phyloP scores from a whole-genome alignment of 495 filamentous ascomycete species.

The Talaromyces liani region DNA sequence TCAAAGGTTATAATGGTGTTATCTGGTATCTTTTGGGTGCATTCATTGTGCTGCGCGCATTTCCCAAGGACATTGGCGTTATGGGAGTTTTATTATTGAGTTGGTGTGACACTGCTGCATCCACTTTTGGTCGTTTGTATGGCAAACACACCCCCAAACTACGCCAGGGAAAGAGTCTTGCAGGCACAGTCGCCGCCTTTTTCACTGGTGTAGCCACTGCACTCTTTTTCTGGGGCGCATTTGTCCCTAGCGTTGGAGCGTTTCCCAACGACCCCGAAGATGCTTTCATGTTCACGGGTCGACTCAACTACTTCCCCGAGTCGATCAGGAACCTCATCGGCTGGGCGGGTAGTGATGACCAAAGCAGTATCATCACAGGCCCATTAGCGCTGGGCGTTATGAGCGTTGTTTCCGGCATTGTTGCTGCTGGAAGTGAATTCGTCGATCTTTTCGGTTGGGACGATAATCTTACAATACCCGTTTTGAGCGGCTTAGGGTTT shows the following conservation, averaged over 20 bases:
- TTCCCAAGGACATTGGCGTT: slow-evolving; percentile 90
- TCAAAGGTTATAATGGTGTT: slow-evolving; percentile 86
- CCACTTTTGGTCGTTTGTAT: slow-evolving; percentile 82
- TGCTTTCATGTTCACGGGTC: slow-evolving; percentile 76
- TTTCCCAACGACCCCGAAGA: slow-evolving; percentile 58
- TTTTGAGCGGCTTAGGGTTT: slow-evolving; percentile 81
- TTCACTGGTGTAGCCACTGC: slow-evolving; percentile 74
- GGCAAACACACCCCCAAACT: slow-evolving; percentile 82
- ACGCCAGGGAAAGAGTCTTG: slow-evolving; percentile 81
- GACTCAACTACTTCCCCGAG: slow-evolving; percentile 53
- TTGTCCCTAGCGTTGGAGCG: slow-evolving; percentile 61
- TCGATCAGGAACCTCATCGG: slow-evolving; percentile 41
- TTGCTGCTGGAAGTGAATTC: slow-evolving; percentile 83
- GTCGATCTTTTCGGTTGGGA: slow-evolving; percentile 89
- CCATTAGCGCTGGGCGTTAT: slow-evolving; percentile 71
- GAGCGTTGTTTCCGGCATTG: slow-evolving; percentile 79
- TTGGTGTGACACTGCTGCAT: slow-evolving; percentile 97
- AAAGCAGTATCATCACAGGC: slow-evolving; percentile 50
- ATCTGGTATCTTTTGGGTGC: slow-evolving; percentile 93
- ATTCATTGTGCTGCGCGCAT: slow-evolving; percentile 76
- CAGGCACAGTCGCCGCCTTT: slow-evolving; percentile 79
- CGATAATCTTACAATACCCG: slow-evolving; percentile 94
- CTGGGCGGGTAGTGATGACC: slow-evolving; percentile 33
- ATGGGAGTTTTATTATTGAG: slow-evolving; percentile 82
- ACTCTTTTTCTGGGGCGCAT: slow-evolving; percentile 76